These are phyloP conservation scores for Acidiella bohemica DNA, from an alignment of 495 filamentous ascomycete species.

Conservation along the genomic window DNA sequence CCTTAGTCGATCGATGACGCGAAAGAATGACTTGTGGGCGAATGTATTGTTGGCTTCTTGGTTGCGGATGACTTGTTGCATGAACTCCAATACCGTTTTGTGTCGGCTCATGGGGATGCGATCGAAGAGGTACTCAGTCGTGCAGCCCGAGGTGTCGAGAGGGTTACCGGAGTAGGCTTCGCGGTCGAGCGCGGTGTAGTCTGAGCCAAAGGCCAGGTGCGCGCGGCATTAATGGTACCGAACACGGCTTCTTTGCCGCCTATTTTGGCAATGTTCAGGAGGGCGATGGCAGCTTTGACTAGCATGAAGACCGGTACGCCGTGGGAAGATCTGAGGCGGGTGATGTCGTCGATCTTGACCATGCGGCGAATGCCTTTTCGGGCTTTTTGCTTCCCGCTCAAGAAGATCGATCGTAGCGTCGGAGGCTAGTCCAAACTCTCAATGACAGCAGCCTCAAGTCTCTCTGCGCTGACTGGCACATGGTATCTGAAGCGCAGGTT, in stretches of 20 bases:
- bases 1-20: slow-evolving; percentile 6
- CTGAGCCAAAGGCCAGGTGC: slow-evolving; percentile 8
- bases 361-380: slow-evolving; percentile 5
- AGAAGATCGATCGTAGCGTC: slow-evolving; percentile 4
- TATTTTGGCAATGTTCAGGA: slow-evolving; percentile 6
- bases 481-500: slow-evolving; percentile 11
- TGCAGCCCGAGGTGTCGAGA: slow-evolving; percentile 9
- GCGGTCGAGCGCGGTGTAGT: slow-evolving; percentile 5
- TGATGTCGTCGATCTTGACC: slow-evolving; percentile 4
- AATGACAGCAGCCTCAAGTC: slow-evolving; percentile 6
- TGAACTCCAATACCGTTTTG: slow-evolving; percentile 5
- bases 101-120: slow-evolving; percentile 3
- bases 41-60: slow-evolving; percentile 5
- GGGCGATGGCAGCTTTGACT: slow-evolving; percentile 10
- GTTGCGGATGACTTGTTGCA: slow-evolving; percentile 10
- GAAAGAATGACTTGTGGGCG: slow-evolving; percentile 8
- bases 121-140: slow-evolving; percentile 8
- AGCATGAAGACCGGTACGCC: slow-evolving; percentile 11
- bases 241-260: slow-evolving; percentile 8
- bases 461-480: neutral
- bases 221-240: slow-evolving; percentile 11
- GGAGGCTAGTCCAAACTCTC: slow-evolving; percentile 8
- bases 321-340: slow-evolving; percentile 4
- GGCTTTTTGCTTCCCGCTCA: slow-evolving; percentile 1
- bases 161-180: slow-evolving; percentile 5